phyloP scores from a whole-genome alignment of 176 grass and related monocot genomes.

The Cenchrus fungigraminus region DNA sequence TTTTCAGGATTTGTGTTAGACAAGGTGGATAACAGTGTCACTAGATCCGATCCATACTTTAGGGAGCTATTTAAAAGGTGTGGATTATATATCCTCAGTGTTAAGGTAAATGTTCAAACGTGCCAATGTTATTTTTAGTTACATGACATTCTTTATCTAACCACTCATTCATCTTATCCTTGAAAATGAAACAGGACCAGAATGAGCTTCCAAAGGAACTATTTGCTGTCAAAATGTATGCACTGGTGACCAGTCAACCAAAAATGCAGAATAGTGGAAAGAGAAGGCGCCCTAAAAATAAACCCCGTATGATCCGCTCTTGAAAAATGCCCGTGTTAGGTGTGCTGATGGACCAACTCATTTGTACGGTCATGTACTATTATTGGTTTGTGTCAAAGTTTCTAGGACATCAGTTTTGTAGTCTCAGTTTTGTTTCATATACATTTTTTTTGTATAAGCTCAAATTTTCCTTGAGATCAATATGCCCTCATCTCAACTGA shows the following conservation, averaged over 20 bases:
- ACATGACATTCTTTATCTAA: background rate
- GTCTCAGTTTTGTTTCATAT: slow-evolving; percentile 1
- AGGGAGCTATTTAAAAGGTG: slow-evolving; percentile 90
- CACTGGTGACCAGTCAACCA: slow-evolving; percentile 69
- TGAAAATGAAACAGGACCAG: slow-evolving; percentile 76
- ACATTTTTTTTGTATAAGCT: slow-evolving; percentile 20
- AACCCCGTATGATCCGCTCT: slow-evolving; percentile 64
- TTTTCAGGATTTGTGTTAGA: slow-evolving; percentile 91
- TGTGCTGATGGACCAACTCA: background rate
- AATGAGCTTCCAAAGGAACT: slow-evolving; percentile 77
- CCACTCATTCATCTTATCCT: slow-evolving; percentile 19
- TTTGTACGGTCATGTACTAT: slow-evolving; percentile 17
- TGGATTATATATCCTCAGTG: slow-evolving; percentile 70
- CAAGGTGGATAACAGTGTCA: slow-evolving; percentile 94
- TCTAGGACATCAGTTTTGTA: background rate
- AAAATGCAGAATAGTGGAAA: slow-evolving; percentile 54
- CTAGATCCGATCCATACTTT: slow-evolving; percentile 91
- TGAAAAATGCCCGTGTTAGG: slow-evolving; percentile 31
- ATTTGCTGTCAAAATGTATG: slow-evolving; percentile 97
- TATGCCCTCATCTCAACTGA: background rate
- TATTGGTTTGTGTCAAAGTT: background rate
- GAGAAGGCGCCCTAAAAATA: slow-evolving; percentile 58
- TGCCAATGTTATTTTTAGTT: slow-evolving; percentile 22
- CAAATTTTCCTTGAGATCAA: background rate
- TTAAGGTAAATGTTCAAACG: slow-evolving; percentile 56